Base-by-base conservation (phyloP, 1,284 basidiomycete genomes). In the Omphalotus olearius region DNA sequence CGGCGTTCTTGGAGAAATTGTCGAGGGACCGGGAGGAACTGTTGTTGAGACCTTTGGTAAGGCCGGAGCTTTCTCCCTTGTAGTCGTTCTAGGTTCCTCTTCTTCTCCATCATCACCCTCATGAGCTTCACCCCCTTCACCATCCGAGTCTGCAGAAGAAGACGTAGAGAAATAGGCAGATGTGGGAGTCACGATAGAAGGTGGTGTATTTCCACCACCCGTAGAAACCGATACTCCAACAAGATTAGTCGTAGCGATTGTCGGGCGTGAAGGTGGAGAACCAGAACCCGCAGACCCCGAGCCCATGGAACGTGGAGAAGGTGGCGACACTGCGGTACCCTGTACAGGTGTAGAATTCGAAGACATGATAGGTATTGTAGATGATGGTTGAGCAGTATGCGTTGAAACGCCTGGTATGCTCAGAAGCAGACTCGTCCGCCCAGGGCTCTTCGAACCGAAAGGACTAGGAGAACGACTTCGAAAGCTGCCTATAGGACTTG, bases 401-500 rank as follows among this genome's bases (percentile, higher is more conserved):
- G 30, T 4, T 33, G 30, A 33, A 13, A 33, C 26, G 35, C 59
- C 57, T 1, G 78, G 75, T 6, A 78, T 72, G 55, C 66, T 75
- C 43, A 81, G 61, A 4, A 80, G 56, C 17, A 79, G 60, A 52
- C 74, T 75, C 26, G 69, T 65, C 30, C 66, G 63, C 57, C 64
- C 60, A 33, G 61, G 55, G 47, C 66, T 60, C 25, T 33, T 33
- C 13, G 33, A 64, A 11, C 71, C 70, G 1, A 69, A 57, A 7
- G 80, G 28, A 50, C 50, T 47, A 28, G 54, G 50, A 45, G 33
- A 44, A 4, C 84, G 80, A 57, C 85, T 85, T 20, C 75, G 78
- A 60, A 81, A 70, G 53, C 80, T 82, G 33, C 80, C 81, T 51
- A 82, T 82, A 10, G 84, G 83, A 56, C 80, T 83, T 0, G 80